Percentiles rank a stretch among this genome's conserved stretches.
These are phyloP conservation scores for Ilyonectria sp. DNA, from an alignment of 2,329 filamentous ascomycete genomes.

Conservation along the genomic window DNA sequence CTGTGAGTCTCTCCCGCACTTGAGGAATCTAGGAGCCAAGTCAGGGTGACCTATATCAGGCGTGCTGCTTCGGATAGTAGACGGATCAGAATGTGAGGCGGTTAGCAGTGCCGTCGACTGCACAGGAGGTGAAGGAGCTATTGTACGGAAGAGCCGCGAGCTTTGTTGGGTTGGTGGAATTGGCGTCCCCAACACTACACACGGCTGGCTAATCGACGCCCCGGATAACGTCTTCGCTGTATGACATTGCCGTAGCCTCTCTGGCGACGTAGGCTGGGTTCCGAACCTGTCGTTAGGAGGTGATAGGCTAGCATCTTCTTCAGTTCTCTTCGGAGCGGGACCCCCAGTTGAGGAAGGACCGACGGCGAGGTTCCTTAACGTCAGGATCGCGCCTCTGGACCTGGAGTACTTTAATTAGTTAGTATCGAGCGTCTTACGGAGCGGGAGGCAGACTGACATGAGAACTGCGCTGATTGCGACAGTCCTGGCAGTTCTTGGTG, in stretches of 20 bases:
- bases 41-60: background rate
- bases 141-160: background rate
- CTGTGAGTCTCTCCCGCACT: constrained; percentile 6
- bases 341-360: no score
- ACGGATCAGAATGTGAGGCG: background rate
- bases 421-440: no score
- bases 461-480: no score
- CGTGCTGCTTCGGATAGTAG: background rate
- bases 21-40: background rate
- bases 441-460: no score
- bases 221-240: background rate
- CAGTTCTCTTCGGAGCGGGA: no score
- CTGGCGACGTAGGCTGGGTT: no score
- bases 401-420: no score
- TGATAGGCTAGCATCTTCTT: no score
- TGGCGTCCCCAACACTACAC: background rate
- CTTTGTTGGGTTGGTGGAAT: background rate
- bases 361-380: no score
- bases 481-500: no score
- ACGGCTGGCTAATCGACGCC: background rate
- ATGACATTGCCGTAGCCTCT: background rate
- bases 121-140: background rate
- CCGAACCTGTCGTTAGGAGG: no score
- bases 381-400: no score
- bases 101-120: background rate